Conservation (phyloP, 169 alveolate genomes). For the Cryptosporidium ubiquitum region DNA sequence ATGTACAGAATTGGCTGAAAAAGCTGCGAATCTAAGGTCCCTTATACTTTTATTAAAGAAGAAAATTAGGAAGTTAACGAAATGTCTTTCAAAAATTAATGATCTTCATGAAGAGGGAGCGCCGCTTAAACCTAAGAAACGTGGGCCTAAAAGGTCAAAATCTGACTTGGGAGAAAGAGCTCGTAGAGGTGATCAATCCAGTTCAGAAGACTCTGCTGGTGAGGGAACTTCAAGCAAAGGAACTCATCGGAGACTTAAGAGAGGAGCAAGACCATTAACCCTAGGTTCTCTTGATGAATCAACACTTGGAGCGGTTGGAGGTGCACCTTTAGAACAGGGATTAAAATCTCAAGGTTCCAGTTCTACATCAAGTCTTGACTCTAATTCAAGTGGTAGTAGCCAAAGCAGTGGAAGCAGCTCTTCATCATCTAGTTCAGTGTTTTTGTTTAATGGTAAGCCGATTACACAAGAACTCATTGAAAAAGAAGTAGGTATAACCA, state of each 20-base stretch:
- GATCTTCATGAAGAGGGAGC: neutral
- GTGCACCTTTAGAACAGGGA: neutral
- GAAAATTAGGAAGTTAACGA: neutral
- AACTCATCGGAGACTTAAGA: neutral
- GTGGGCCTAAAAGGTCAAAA: neutral
- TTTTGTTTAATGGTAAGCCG: neutral
- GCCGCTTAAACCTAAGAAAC: neutral
- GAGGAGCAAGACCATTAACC: neutral
- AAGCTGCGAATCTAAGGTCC: neutral
- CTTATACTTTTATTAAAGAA: neutral
- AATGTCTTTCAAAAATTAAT: neutral
- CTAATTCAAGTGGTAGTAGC: neutral
- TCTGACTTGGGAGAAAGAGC: neutral
- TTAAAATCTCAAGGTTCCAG: neutral
- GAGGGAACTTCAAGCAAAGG: neutral
- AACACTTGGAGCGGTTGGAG: neutral
- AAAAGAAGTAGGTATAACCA: neutral
- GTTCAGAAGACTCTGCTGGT: neutral
- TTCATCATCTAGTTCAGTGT: neutral
- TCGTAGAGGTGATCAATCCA: neutral
- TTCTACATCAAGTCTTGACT: neutral
- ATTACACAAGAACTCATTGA: neutral
- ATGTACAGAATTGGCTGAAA: neutral
- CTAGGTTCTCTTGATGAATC: neutral
- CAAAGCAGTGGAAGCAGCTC: too few relatives aligned